Conservation (phyloP, 2,329 filamentous ascomycete genomes). For the Graphilbum fragrans region DNA sequence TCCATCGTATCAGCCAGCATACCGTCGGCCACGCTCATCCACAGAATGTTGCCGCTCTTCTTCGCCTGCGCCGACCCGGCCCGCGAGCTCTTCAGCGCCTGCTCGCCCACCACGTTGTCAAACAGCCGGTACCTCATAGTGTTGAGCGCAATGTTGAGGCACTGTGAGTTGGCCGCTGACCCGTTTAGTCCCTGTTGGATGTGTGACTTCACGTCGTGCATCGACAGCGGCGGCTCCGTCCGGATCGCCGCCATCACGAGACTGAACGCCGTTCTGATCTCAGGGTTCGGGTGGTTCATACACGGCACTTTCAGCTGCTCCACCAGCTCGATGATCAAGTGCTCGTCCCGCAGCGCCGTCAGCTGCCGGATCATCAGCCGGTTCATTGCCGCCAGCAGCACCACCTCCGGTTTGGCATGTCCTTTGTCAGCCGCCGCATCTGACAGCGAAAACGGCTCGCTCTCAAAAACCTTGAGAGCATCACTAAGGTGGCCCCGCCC, state of each 20-base stretch:
- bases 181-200: slow-evolving; percentile 62
- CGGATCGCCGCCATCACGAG: slow-evolving; percentile 59
- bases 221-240: slow-evolving; percentile 49
- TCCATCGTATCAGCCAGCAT: slow-evolving; percentile 68
- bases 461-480: slow-evolving; percentile 56
- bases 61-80: slow-evolving; percentile 57
- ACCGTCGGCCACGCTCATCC: slow-evolving; percentile 70
- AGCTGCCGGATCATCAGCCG: slow-evolving; percentile 62
- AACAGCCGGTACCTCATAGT: slow-evolving; percentile 80
- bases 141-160: slow-evolving; percentile 70
- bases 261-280: slow-evolving; percentile 67
- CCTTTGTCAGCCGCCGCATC: slow-evolving; percentile 21
- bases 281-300: slow-evolving; percentile 54
- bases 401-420: slow-evolving; percentile 44
- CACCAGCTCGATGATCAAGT: slow-evolving; percentile 47
- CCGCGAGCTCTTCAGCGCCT: slow-evolving; percentile 63
- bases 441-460: slow-evolving; percentile 37
- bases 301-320: slow-evolving; percentile 57
- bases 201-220: slow-evolving; percentile 67
- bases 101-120: slow-evolving; percentile 67
- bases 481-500: slow-evolving; percentile 59
- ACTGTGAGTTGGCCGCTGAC: slow-evolving; percentile 64
- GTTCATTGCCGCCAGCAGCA: slow-evolving; percentile 56
- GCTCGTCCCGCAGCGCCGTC: slow-evolving; percentile 41
- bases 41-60: slow-evolving; percentile 58